Percentiles rank a stretch among this genome's conserved stretches.
phyloP scores from a whole-genome alignment of 345 rosid species.

The Populus davidiana region DNA sequence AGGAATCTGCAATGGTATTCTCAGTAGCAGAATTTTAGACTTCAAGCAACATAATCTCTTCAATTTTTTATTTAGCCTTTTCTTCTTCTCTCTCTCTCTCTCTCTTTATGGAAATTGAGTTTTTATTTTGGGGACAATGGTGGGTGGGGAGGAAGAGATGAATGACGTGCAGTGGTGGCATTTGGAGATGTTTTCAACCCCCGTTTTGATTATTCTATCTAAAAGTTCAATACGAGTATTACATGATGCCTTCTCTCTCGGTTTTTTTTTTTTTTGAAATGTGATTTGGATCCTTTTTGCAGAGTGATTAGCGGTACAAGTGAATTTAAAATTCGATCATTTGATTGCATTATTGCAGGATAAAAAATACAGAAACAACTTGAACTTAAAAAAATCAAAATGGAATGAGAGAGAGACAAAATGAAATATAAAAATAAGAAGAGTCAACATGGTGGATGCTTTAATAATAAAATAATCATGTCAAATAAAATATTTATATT shows the following conservation, averaged over 20 bases:
- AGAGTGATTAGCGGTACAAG: conserved; percentile 66
- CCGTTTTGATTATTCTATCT: not conserved
- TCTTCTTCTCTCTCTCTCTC: no score
- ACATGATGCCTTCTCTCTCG: not conserved
- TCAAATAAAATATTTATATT: no score
- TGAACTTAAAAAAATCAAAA: no score
- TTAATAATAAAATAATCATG: no score
- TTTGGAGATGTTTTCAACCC: not conserved
- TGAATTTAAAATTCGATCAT: conserved; percentile 52
- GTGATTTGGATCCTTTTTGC: conserved; percentile 22
- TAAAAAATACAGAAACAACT: no score
- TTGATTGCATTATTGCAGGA: not conserved
- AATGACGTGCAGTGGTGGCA: not conserved
- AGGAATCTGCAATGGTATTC: conserved; percentile 65
- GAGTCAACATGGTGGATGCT: no score
- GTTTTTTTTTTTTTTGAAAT: not conserved
- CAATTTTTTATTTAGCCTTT: not conserved
- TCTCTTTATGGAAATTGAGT: no score
- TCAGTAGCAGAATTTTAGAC: not conserved
- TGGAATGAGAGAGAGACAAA: no score
- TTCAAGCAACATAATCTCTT: not conserved
- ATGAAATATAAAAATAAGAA: no score
- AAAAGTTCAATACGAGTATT: not conserved
- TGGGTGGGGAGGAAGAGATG: not conserved
- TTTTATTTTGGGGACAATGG: no score